Conservation (phyloP, 2,329 filamentous ascomycete genomes). For the Amesomyces nigricolor region DNA sequence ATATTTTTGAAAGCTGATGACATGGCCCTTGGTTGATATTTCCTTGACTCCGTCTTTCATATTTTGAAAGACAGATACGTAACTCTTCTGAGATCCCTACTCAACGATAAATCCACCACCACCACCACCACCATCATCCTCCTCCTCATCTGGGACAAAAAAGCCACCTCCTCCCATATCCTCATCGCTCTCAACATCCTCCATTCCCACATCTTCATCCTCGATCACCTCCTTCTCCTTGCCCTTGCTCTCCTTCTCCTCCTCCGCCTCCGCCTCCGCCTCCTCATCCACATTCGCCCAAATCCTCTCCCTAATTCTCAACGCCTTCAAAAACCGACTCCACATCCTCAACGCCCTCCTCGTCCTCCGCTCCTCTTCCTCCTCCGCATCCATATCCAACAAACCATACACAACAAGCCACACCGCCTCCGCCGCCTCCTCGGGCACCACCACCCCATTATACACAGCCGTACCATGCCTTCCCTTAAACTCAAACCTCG, state of each 20-base stretch:
- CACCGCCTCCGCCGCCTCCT: constrained; percentile 66
- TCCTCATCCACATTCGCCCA: constrained; percentile 51
- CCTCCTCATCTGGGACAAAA: constrained; percentile 23
- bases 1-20: too few relatives aligned
- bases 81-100: too few relatives aligned
- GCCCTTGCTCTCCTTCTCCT: constrained; percentile 12
- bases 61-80: too few relatives aligned
- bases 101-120: constrained; percentile 25
- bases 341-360: constrained; percentile 61
- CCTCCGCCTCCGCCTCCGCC: constrained; percentile 36
- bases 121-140: constrained; percentile 6
- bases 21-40: too few relatives aligned
- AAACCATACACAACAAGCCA: constrained; percentile 63
- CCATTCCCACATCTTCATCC: constrained; percentile 19
- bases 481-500: constrained; percentile 82
- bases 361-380: constrained; percentile 58
- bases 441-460: constrained; percentile 69
- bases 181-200: constrained; percentile 28
- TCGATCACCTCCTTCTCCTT: constrained; percentile 25
- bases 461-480: constrained; percentile 80
- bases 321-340: constrained; percentile 69
- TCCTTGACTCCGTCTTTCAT: too few relatives aligned
- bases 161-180: constrained; percentile 30
- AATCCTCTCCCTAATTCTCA: constrained; percentile 71
- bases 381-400: constrained; percentile 57